Percentiles rank a stretch among this genome's conserved stretches.
Evolutionary conservation across 164 flowering plant species (phyloP).

Genomic region (Sedum album): DNA sequence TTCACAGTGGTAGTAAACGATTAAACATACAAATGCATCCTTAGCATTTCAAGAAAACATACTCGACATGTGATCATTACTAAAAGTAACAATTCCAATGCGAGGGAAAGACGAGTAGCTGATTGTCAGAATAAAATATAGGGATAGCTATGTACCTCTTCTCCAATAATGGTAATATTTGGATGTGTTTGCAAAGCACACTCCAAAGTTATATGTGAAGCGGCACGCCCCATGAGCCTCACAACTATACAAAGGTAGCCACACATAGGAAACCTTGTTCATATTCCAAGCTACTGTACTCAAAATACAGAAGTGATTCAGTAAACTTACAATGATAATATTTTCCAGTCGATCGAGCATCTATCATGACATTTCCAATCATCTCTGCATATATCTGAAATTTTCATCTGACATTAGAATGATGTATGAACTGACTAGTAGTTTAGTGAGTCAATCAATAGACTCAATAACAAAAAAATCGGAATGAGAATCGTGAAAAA

Average conservation of each 20-base stretch:
- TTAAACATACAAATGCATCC: background rate
- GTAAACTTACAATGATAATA: conserved; percentile 90
- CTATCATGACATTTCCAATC: conserved; percentile 99
- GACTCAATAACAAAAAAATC: background rate
- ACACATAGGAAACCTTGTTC: background rate
- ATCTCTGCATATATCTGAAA: conserved; percentile 94
- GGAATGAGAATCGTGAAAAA: background rate
- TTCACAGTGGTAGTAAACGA: background rate
- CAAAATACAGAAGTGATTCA: background rate
- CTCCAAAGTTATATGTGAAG: conserved; percentile 96
- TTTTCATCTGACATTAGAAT: background rate
- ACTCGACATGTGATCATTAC: too few relatives aligned
- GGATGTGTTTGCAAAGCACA: conserved; percentile 99
- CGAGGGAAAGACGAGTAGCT: background rate
- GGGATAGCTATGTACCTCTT: conserved; percentile 50
- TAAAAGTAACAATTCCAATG: too few relatives aligned
- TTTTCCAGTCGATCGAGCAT: conserved; percentile 99
- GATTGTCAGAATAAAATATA: background rate
- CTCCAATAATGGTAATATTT: conserved; percentile 84
- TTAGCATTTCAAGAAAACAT: background rate
- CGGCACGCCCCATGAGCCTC: conserved; percentile 99
- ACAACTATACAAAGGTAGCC: conserved; percentile 54
- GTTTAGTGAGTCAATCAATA: background rate
- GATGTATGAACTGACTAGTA: background rate
- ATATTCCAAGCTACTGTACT: background rate